Base-by-base conservation (phyloP, 2,329 filamentous ascomycete species). In the Cercospora sesami region DNA sequence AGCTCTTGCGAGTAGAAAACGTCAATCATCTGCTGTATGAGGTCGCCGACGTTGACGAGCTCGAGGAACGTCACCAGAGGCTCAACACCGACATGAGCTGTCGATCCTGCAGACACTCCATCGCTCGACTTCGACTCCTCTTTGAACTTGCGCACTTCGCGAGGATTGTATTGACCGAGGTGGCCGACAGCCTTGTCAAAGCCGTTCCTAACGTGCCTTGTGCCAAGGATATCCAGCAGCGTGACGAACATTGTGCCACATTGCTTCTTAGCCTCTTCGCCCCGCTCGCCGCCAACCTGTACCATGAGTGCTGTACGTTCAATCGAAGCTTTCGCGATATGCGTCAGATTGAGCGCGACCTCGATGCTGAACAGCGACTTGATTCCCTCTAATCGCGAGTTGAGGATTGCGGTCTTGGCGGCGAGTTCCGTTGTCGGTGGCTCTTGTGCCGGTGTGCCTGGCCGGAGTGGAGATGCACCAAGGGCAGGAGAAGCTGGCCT, bases 1-100 rank as follows among this genome's bases (percentile, higher is more conserved):
- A 99, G 86, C 81, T 99, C 95, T 81, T 98, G 95, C 78, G 96
- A 91, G 80, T 96, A 99, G 78, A 99, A 99, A 36, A 99, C 93
- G 78, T 99, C 95, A 67, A 99, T 89, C 95, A 99, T 99, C 79
- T 99, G 95, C 68, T 96, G 93, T 74, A 99, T 99, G 67, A 99
- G 85, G 78, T 99, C 95, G 67, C 95, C 95, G 0, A 99, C 94
- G 77, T 99, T 99, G 78, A 99, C 95, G 30, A 99, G 87, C 81
- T 99, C 95, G 69, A 99, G 88, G 75, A 99, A 99, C 0, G 92
- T 97, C 57, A 97, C 93, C 4, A 99, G 86, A 1, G 95, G 95
- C 64, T 93, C 93, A 7, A 97, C 94, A 0, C 91, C 92, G 10
- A 65, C 58, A 51, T 71, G 66, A 12, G 68, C 48, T 16, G 57